Percentiles rank a stretch among this genome's conserved stretches.
phyloP scores from a whole-genome alignment of 352 stramenopile genomes.

The Globisporangium yorkense region DNA sequence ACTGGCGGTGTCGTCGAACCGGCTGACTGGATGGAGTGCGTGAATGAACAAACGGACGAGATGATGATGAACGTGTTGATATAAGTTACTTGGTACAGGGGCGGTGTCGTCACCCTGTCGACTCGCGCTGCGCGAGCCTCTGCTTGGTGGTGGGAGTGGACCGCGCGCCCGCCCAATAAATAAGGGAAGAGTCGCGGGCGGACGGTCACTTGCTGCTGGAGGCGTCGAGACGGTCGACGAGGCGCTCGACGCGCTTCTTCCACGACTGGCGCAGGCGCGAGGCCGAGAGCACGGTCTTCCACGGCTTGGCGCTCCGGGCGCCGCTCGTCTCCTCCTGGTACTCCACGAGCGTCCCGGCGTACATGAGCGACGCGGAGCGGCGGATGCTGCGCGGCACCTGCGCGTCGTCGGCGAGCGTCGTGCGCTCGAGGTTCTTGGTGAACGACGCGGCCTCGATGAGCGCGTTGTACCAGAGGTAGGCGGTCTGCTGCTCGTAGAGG shows the following conservation, averaged over 20 bases:
- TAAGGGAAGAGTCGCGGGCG: neutral
- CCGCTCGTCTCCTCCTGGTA: constrained; percentile 46
- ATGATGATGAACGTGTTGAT: neutral
- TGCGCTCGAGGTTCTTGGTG: constrained; percentile 39
- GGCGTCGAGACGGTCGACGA: constrained; percentile 52
- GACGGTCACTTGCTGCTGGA: constrained; percentile 10
- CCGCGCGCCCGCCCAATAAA: constrained; percentile 3
- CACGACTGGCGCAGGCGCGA: constrained; percentile 32
- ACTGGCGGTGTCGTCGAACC: too few species aligned
- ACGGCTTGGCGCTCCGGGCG: constrained; percentile 25
- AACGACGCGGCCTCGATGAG: constrained; percentile 53
- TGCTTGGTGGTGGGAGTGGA: neutral
- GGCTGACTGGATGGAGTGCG: too few species aligned
- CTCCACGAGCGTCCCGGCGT: constrained; percentile 60
- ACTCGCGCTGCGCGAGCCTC: neutral
- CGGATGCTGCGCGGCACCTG: constrained; percentile 12
- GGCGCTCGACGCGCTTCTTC: constrained; percentile 45
- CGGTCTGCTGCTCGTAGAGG: constrained; percentile 51
- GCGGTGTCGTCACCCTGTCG: neutral
- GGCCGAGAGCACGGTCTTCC: constrained; percentile 35
- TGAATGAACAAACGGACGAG: too few species aligned
- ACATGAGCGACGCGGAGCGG: constrained; percentile 18
- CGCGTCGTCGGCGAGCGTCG: constrained; percentile 20
- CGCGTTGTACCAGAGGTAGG: constrained; percentile 54
- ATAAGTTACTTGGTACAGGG: neutral